phyloP scores from a whole-genome alignment of 768 basidiomycete species.

The Jaapia argillacea region DNA sequence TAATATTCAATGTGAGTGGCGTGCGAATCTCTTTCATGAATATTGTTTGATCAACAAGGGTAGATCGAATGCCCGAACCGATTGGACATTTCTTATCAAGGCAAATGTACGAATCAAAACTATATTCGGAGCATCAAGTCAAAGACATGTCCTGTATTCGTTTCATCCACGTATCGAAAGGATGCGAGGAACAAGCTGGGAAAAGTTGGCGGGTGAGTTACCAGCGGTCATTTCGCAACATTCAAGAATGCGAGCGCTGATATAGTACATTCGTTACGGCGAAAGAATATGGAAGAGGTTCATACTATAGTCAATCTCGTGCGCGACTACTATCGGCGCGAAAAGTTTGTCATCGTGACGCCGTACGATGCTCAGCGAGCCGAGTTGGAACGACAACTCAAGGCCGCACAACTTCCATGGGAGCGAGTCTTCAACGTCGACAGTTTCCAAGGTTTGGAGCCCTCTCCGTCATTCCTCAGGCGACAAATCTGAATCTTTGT shows the following conservation, averaged over 20 bases:
- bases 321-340: slow-evolving; percentile 6
- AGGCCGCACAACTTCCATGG: slow-evolving; percentile 41
- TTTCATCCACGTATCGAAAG: slow-evolving; percentile 34
- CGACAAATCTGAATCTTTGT: slow-evolving; percentile 20
- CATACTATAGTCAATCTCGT: slow-evolving; percentile 13
- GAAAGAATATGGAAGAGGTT: slow-evolving; percentile 20
- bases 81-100: slow-evolving; percentile 41
- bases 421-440: slow-evolving; percentile 69
- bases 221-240: neutral
- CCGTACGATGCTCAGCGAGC: slow-evolving; percentile 73
- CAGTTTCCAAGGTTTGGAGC: slow-evolving; percentile 50
- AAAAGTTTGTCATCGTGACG: slow-evolving; percentile 55
- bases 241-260: neutral
- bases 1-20: slow-evolving; percentile 34
- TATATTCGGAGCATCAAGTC: slow-evolving; percentile 29
- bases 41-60: neutral
- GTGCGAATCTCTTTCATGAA: neutral
- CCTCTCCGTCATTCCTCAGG: slow-evolving; percentile 21
- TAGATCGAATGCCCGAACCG: slow-evolving; percentile 42
- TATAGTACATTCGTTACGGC: neutral
- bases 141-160: slow-evolving; percentile 23
- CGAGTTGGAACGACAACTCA: slow-evolving; percentile 46
- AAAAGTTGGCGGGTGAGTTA: slow-evolving; percentile 34
- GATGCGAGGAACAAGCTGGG: slow-evolving; percentile 25
- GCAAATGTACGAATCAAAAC: slow-evolving; percentile 28